Conservation (phyloP, 148 eudicot genomes). For the Cornus florida region DNA sequence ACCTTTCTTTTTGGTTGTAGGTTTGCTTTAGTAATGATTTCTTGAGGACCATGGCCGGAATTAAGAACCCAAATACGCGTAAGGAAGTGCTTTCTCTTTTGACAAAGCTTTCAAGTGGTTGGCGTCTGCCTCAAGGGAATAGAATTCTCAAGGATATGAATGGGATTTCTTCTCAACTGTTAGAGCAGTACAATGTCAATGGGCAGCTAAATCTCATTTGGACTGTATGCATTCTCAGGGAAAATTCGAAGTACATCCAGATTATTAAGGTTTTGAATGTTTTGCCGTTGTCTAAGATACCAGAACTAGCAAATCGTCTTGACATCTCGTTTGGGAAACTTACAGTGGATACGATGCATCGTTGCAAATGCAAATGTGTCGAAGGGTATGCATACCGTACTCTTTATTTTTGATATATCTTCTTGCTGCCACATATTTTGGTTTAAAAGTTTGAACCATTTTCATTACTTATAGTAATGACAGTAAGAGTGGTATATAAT, state of each 20-base stretch:
- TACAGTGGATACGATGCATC: slow-evolving; percentile 21
- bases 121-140: slow-evolving; percentile 19
- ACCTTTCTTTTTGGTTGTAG: slow-evolving; percentile 15
- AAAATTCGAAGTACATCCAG: slow-evolving; percentile 30
- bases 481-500: background rate
- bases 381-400: slow-evolving; percentile 33
- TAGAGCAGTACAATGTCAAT: slow-evolving; percentile 23
- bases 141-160: background rate
- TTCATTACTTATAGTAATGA: background rate
- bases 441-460: background rate
- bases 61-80: slow-evolving; percentile 7
- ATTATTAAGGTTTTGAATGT: slow-evolving; percentile 42
- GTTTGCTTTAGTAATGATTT: slow-evolving; percentile 35
- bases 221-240: slow-evolving; percentile 30
- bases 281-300: slow-evolving; percentile 20
- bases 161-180: background rate
- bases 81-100: slow-evolving; percentile 32
- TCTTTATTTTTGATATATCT: background rate
- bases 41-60: slow-evolving; percentile 23
- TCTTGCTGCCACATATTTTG: background rate
- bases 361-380: slow-evolving; percentile 22
- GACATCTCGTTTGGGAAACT: slow-evolving; percentile 24
- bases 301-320: slow-evolving; percentile 20
- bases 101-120: slow-evolving; percentile 39
- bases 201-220: slow-evolving; percentile 25